Percentiles rank a stretch among this genome's conserved stretches.
Evolutionary conservation across 345 rosid species (phyloP).

Genomic region (Triadica sebifera): DNA sequence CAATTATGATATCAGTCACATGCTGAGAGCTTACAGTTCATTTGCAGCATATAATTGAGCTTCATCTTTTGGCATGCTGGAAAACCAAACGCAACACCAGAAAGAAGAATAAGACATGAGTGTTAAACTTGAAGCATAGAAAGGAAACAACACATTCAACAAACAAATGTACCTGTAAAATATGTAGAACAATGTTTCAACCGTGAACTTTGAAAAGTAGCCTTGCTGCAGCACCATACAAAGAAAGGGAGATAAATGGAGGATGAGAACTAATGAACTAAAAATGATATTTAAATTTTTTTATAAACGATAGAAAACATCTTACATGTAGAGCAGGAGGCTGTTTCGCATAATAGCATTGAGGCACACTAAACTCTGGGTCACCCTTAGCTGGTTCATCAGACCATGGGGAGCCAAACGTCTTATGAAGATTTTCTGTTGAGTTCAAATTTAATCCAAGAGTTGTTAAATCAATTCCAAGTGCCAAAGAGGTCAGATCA

Average conservation of each 20-base stretch:
- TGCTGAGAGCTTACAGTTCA: constrained; percentile 70
- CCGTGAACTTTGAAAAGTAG: constrained; percentile 68
- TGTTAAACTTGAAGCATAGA: background rate
- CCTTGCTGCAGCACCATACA: constrained; percentile 61
- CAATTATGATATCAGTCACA: background rate
- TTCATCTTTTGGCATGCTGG: constrained; percentile 98
- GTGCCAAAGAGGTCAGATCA: constrained; percentile 74
- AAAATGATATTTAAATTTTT: background rate
- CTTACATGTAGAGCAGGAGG: constrained; percentile 78
- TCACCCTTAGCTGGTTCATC: constrained; percentile 95
- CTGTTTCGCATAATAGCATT: constrained; percentile 83
- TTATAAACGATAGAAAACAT: constrained; percentile 1
- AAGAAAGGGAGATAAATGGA: constrained; percentile 2
- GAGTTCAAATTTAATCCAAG: constrained; percentile 94
- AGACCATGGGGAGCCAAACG: constrained; percentile 99
- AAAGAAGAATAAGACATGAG: background rate
- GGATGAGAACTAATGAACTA: background rate
- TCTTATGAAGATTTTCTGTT: constrained; percentile 84
- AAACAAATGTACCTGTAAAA: constrained; percentile 71
- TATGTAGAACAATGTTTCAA: constrained; percentile 73
- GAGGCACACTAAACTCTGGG: constrained; percentile 86
- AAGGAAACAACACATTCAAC: background rate
- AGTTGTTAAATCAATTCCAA: constrained; percentile 91
- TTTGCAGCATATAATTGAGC: constrained; percentile 88
- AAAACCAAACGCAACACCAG: constrained; percentile 4